A percentile compares a stretch with the other conserved stretches of the same genome.
These are phyloP conservation scores for Mycosarcoma maydis DNA, from an alignment of 1,284 basidiomycete genomes.

Conservation along the genomic window DNA sequence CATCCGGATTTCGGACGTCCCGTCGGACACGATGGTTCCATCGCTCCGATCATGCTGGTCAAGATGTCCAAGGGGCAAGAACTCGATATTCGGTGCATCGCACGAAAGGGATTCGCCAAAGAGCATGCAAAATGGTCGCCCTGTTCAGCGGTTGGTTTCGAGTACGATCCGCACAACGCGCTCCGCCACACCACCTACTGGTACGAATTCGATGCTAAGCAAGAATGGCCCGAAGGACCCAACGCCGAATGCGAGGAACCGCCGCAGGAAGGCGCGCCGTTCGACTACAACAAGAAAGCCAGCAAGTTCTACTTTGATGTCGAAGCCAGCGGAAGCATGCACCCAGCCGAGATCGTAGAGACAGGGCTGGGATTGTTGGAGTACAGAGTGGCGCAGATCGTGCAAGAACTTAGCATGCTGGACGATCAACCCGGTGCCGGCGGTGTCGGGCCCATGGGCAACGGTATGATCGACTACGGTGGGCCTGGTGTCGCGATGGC, in stretches of 20 bases:
- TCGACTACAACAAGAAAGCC: constrained; percentile 59
- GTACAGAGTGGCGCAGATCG: constrained; percentile 62
- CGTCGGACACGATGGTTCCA: constrained; percentile 75
- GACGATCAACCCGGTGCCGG: constrained; percentile 41
- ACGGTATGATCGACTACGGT: constrained; percentile 36
- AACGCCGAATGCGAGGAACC: constrained; percentile 64
- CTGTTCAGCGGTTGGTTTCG: constrained; percentile 91
- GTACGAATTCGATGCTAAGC: constrained; percentile 75
- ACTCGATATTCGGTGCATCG: constrained; percentile 84
- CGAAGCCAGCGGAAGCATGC: constrained; percentile 62
- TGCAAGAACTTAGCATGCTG: constrained; percentile 63
- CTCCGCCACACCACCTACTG: constrained; percentile 94
- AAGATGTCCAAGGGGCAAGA: constrained; percentile 96
- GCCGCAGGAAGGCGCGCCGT: constrained; percentile 57
- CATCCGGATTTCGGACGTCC: constrained; percentile 82
- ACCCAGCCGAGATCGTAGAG: constrained; percentile 63
- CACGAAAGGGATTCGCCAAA: constrained; percentile 97
- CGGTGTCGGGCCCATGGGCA: constrained; percentile 9
- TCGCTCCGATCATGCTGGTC: constrained; percentile 77
- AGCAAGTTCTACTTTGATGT: constrained; percentile 66
- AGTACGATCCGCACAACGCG: constrained; percentile 98
- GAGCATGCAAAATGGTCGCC: constrained; percentile 99
- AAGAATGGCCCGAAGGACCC: constrained; percentile 63
- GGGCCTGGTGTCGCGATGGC: constrained; percentile 11
- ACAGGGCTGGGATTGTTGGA: constrained; percentile 61